Base-by-base conservation (phyloP, 495 filamentous ascomycete genomes). In the Rhizodiscina lignyota region DNA sequence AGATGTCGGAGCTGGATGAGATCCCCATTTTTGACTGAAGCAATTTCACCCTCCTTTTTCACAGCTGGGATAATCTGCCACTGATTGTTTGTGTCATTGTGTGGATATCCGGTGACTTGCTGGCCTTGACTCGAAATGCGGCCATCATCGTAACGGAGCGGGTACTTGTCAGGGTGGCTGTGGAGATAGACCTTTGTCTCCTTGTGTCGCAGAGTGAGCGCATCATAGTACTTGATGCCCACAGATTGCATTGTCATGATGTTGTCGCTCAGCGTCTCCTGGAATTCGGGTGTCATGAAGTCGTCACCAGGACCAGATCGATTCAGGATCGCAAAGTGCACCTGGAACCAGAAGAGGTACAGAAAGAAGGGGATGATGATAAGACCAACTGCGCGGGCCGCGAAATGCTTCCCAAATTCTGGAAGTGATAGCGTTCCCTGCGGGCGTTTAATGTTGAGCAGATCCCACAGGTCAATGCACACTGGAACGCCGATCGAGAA, bases 271-370 rank as follows among this genome's bases (percentile, higher is more conserved):
- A 97, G 61, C 4, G 91, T 94, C 60, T 92, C 86, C 59, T 97
- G 89, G 61, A 97, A 97, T 44, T 87, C 84, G 2, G 89, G 89
- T 10, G 77, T 83, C 89, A 97, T 97, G 62, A 97, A 97, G 40
- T 97, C 89, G 49, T 97, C 91, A 27, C 89, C 89, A 30, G 89
- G 89, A 21, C 89, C 89, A 23, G 86, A 94, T 33, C 77, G 70
- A 27, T 63, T 78, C 35, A 97, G 66, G 47, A 97, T 81, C 18
- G 83, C 67, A 53, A 97, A 96, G 59, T 97, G 89, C 21, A 96
- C 85, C 64, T 96, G 89, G 74, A 97, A 97, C 91, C 91, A 97
- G 66, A 97, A 97, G 20, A 97, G 69, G 55, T 96, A 97, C 58
- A 96, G 89, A 45, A 96, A 67, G 70, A 94, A 94, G 23, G 89